phyloP scores from a whole-genome alignment of 495 filamentous ascomycete species.

The Trichoderma orchidacearum region DNA sequence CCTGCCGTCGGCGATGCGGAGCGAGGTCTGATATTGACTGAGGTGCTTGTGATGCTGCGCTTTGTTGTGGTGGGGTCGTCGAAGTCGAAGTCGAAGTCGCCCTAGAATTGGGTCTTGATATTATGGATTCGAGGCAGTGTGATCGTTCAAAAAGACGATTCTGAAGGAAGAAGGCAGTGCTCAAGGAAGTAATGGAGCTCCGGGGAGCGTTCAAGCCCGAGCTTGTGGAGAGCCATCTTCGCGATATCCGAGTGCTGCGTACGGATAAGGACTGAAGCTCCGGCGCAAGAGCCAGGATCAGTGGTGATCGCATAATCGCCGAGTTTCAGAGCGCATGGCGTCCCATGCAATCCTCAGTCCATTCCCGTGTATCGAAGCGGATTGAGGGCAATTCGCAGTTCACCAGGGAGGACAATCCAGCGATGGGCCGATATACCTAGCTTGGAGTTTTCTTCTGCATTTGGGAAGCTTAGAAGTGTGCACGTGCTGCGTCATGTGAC shows the following conservation, averaged over 20 bases:
- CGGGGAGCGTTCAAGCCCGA: not conserved
- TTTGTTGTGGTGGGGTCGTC: not conserved
- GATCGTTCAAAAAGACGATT: not conserved
- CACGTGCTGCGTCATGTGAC: no score
- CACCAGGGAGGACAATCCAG: no score
- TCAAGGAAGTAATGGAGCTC: not conserved
- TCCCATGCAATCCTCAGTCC: not conserved
- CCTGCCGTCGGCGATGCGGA: constrained; percentile 1
- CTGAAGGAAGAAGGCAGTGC: not conserved
- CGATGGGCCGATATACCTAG: no score
- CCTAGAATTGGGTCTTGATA: not conserved
- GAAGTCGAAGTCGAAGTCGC: not conserved
- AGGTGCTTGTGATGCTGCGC: not conserved
- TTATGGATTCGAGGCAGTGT: not conserved
- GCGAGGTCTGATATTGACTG: not conserved
- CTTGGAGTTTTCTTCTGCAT: no score
- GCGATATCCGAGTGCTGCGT: not conserved
- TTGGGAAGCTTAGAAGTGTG: no score
- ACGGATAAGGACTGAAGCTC: not conserved
- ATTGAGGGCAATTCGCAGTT: no score
- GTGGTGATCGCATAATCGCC: constrained; percentile 2
- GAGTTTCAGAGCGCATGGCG: not conserved
- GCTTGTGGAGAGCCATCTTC: not conserved
- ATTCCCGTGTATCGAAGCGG: no score
- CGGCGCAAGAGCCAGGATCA: not conserved